Evolutionary conservation across 2,329 filamentous ascomycete genomes (phyloP).

Genomic region (Sphaerulina musiva): DNA sequence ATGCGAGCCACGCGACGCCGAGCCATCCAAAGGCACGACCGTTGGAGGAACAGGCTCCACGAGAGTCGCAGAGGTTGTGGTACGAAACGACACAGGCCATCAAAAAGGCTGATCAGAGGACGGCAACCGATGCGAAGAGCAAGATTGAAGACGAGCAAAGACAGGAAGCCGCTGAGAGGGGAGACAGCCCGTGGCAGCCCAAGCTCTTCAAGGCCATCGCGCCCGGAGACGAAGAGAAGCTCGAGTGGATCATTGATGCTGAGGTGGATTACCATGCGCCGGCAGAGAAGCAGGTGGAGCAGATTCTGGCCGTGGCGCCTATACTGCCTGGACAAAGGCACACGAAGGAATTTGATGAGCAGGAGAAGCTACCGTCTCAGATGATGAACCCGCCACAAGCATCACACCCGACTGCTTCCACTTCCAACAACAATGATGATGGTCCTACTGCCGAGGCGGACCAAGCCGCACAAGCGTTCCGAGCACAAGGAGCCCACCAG

Average conservation of each 20-base stretch:
- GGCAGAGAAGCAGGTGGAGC: slow-evolving; percentile 60
- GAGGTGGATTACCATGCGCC: slow-evolving; percentile 63
- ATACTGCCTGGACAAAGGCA: slow-evolving; percentile 66
- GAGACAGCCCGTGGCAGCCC: slow-evolving; percentile 80
- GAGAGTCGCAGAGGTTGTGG: slow-evolving; percentile 89
- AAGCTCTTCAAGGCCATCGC: slow-evolving; percentile 72
- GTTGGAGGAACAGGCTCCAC: slow-evolving; percentile 76
- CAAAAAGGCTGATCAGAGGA: slow-evolving; percentile 74
- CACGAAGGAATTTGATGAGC: slow-evolving; percentile 8
- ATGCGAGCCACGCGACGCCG: slow-evolving; percentile 71
- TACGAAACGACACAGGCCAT: slow-evolving; percentile 72
- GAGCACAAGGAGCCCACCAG: background rate
- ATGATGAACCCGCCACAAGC: slow-evolving; percentile 9
- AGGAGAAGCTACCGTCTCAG: slow-evolving; percentile 19
- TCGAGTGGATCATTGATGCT: slow-evolving; percentile 93
- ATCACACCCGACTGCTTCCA: background rate
- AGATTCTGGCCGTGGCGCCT: slow-evolving; percentile 80
- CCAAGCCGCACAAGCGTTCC: background rate
- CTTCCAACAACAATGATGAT: background rate
- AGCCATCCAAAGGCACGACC: slow-evolving; percentile 68
- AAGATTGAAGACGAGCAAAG: slow-evolving; percentile 89
- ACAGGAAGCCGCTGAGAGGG: slow-evolving; percentile 74
- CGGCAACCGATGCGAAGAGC: slow-evolving; percentile 93
- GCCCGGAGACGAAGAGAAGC: slow-evolving; percentile 60
- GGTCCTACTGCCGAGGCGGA: slow-evolving; percentile 4